Evolutionary conservation across 176 grass and related monocot genomes (phyloP).

Genomic region (Musa itinerans): DNA sequence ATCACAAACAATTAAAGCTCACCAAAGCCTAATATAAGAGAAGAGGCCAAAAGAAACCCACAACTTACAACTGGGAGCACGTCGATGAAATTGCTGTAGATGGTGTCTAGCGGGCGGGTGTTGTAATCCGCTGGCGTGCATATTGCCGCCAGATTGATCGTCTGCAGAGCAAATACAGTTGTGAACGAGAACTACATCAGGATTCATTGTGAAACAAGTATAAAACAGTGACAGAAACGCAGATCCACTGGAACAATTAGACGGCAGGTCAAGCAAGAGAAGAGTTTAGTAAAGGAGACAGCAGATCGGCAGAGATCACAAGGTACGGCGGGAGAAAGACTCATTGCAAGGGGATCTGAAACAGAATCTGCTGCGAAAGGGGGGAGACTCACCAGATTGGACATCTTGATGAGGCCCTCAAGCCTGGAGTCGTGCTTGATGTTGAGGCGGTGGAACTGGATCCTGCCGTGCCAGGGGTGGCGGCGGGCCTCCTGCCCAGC

Average conservation of each 20-base stretch:
- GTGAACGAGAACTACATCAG: conserved; percentile 9
- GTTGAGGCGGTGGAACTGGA: conserved; percentile 89
- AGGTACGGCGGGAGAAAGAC: neutral
- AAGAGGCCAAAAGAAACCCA: neutral
- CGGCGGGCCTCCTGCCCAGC: conserved; percentile 3
- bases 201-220: neutral
- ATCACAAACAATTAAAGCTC: neutral
- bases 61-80: conserved; percentile 69
- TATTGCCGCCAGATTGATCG: conserved; percentile 85
- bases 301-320: neutral
- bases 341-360: neutral
- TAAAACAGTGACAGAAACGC: neutral
- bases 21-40: neutral
- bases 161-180: conserved; percentile 39
- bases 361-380: neutral
- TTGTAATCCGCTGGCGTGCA: conserved; percentile 95
- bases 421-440: conserved; percentile 87
- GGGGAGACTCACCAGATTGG: conserved; percentile 45
- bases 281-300: neutral
- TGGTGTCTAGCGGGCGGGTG: conserved; percentile 80
- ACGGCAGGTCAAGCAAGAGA: neutral
- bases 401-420: conserved; percentile 92
- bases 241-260: no score
- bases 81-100: conserved; percentile 97
- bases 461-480: conserved; percentile 38